A percentile compares a stretch with the other conserved stretches of the same genome.
Evolutionary conservation across 768 basidiomycete genomes (phyloP).

Genomic region (Stropharia rugosoannulata): DNA sequence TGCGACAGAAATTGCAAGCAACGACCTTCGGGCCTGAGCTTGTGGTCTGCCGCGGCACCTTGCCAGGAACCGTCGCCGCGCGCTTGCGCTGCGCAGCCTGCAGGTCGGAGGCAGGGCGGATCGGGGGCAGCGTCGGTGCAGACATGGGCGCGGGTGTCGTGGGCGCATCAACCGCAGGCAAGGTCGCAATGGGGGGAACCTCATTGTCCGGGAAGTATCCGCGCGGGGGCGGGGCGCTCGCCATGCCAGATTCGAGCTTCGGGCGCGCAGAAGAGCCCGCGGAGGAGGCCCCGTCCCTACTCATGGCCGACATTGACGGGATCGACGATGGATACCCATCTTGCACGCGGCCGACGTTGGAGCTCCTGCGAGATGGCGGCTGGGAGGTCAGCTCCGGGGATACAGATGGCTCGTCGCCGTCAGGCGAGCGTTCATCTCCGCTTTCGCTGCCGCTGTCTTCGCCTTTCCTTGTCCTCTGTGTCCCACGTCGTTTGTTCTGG

Average conservation of each 20-base stretch:
- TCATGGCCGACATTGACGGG: slow-evolving; percentile 37
- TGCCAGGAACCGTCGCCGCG: slow-evolving; percentile 66
- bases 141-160: slow-evolving; percentile 58
- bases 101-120: slow-evolving; percentile 65
- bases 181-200: slow-evolving; percentile 70
- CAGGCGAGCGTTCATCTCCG: slow-evolving; percentile 56
- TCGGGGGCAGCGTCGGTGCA: slow-evolving; percentile 60
- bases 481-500: slow-evolving; percentile 71
- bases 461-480: slow-evolving; percentile 53
- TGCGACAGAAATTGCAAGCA: slow-evolving; percentile 87
- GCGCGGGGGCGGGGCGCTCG: slow-evolving; percentile 23
- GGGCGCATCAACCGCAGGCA: slow-evolving; percentile 60
- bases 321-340: slow-evolving; percentile 38
- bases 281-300: slow-evolving; percentile 30
- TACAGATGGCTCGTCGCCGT: slow-evolving; percentile 49
- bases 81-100: slow-evolving; percentile 70
- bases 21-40: slow-evolving; percentile 84
- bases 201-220: slow-evolving; percentile 59
- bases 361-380: slow-evolving; percentile 45
- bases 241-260: slow-evolving; percentile 20
- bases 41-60: slow-evolving; percentile 54
- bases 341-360: slow-evolving; percentile 37
- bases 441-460: slow-evolving; percentile 72
- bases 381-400: slow-evolving; percentile 57
- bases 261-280: slow-evolving; percentile 37